Percentiles rank a stretch among this genome's conserved stretches.
phyloP scores from a whole-genome alignment of 164 flowering plant genomes.

The Stephania yunnanensis region DNA sequence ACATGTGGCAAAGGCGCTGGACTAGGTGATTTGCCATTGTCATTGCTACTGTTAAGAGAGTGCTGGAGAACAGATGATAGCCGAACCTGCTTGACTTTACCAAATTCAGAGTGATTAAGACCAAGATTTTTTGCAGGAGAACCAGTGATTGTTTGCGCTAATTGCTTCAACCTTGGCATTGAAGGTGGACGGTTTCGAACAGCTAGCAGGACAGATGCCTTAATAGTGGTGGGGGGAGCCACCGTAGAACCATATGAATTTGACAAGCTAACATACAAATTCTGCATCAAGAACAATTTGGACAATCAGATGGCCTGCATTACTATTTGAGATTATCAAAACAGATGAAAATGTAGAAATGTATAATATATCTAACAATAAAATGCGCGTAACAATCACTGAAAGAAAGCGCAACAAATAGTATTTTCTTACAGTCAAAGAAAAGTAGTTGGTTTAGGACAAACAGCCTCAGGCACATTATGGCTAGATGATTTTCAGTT shows the following conservation, averaged over 20 bases:
- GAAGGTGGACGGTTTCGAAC: conserved; percentile 56
- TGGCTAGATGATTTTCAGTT: neutral
- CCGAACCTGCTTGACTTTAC: conserved; percentile 73
- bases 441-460: neutral
- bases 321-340: neutral
- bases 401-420: neutral
- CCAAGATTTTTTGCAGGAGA: conserved; percentile 77
- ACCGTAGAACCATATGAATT: conserved; percentile 74
- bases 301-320: conserved; percentile 3
- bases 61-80: conserved; percentile 62
- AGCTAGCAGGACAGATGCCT: conserved; percentile 59
- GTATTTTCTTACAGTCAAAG: neutral
- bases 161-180: conserved; percentile 59
- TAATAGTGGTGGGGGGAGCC: conserved; percentile 61
- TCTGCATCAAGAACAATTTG: conserved; percentile 44
- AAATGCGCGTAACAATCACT: neutral
- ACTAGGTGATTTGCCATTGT: conserved; percentile 27
- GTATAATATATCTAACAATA: neutral
- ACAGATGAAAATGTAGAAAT: neutral
- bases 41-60: conserved; percentile 39
- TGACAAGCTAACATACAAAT: conserved; percentile 65
- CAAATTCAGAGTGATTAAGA: conserved; percentile 70
- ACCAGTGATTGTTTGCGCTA: conserved; percentile 70
- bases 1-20: conserved; percentile 44
- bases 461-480: neutral